These are phyloP conservation scores for Talaromyces nanjingensis DNA, from an alignment of 495 filamentous ascomycete genomes.

Conservation along the genomic window DNA sequence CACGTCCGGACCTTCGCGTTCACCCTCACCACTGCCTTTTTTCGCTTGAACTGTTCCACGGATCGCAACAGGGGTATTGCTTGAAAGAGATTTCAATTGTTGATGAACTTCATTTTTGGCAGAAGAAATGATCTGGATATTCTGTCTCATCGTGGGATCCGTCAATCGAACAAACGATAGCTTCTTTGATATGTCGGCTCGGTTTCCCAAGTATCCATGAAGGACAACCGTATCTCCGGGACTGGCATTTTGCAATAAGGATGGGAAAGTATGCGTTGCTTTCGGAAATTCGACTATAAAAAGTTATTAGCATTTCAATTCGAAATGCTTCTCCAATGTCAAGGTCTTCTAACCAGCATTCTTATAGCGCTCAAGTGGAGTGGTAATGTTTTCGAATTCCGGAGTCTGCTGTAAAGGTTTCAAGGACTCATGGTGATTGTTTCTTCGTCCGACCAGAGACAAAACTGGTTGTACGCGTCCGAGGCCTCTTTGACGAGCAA, in stretches of 20 bases:
- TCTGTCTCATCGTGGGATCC: constrained; percentile 38
- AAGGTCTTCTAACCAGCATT: constrained; percentile 33
- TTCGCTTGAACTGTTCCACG: constrained; percentile 42
- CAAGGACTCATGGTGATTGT: constrained; percentile 21
- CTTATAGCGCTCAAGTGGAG: constrained; percentile 38
- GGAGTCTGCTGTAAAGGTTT: constrained; percentile 20
- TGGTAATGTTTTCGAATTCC: constrained; percentile 11
- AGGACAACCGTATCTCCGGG: constrained; percentile 49
- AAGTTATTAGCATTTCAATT: constrained; percentile 4
- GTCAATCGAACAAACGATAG: constrained; percentile 63
- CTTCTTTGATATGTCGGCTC: constrained; percentile 56
- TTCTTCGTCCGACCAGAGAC: constrained; percentile 5
- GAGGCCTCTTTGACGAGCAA: constrained; percentile 21
- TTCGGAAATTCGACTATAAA: constrained; percentile 45
- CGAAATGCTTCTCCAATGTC: background rate
- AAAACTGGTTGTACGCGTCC: constrained; percentile 6
- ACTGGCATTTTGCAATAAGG: constrained; percentile 31
- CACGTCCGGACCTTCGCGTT: constrained; percentile 14
- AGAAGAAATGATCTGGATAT: constrained; percentile 49
- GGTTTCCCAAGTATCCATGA: constrained; percentile 64
- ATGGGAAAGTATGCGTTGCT: constrained; percentile 40
- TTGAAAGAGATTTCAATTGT: constrained; percentile 37
- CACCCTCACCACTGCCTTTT: constrained; percentile 21
- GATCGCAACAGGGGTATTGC: constrained; percentile 47
- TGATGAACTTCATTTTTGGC: constrained; percentile 34